Conservation (phyloP, 2,329 filamentous ascomycete species). For the Tolypocladium tundrense region DNA sequence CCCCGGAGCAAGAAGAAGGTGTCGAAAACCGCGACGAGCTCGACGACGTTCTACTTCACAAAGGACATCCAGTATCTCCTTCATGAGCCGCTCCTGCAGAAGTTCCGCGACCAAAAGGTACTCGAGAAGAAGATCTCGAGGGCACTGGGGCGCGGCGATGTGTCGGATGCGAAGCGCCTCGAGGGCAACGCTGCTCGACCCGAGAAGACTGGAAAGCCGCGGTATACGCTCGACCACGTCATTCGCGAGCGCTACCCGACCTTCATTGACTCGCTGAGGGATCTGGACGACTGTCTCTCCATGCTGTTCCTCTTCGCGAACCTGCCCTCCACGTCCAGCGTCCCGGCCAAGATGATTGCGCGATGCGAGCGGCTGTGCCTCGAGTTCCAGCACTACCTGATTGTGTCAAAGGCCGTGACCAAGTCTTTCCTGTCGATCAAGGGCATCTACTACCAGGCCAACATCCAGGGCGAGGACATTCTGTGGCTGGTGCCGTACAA, state of each 20-base stretch:
- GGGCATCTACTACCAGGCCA: constrained; percentile 98
- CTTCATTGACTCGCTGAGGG: constrained; percentile 85
- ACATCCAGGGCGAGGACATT: constrained; percentile 91
- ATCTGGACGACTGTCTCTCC: constrained; percentile 91
- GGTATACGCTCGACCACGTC: constrained; percentile 89
- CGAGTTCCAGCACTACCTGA: constrained; percentile 97
- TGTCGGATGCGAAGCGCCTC: constrained; percentile 75
- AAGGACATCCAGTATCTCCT: constrained; percentile 98
- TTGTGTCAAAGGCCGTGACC: constrained; percentile 78
- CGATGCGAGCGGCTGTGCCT: constrained; percentile 86
- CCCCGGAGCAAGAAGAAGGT: constrained; percentile 96
- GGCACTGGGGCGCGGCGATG: constrained; percentile 84
- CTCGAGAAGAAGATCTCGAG: constrained; percentile 96
- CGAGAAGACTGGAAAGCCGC: constrained; percentile 82
- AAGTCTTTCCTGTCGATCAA: constrained; percentile 99
- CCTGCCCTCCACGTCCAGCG: constrained; percentile 77
- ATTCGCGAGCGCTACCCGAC: constrained; percentile 97
- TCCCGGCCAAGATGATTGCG: constrained; percentile 91
- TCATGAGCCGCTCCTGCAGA: constrained; percentile 86
- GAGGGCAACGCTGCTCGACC: constrained; percentile 79
- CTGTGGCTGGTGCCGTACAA: constrained; percentile 96
- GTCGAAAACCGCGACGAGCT: constrained; percentile 77
- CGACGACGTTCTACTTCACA: constrained; percentile 83
- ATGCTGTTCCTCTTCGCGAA: constrained; percentile 98
- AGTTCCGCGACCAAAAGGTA: constrained; percentile 94